These are phyloP conservation scores for Epicoccum sorghinum DNA, from an alignment of 2,329 filamentous ascomycete genomes.

Conservation along the genomic window DNA sequence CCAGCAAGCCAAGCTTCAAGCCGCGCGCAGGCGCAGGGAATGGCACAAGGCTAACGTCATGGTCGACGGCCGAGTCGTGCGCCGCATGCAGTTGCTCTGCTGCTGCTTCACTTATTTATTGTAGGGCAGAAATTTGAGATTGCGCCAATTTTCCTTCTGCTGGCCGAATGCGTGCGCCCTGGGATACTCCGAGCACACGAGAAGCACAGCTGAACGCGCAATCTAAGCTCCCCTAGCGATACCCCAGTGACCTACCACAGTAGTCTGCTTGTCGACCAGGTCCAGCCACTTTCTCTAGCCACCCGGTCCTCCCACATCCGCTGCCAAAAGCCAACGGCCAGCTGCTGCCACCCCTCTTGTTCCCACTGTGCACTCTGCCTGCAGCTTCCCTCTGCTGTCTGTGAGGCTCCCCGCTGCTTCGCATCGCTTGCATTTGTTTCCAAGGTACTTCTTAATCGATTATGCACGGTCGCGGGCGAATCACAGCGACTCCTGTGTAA, in stretches of 20 bases:
- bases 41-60: background rate
- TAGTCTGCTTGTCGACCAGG: background rate
- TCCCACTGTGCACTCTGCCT: background rate
- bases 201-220: conserved; percentile 1
- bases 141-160: background rate
- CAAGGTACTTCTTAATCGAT: conserved; percentile 16
- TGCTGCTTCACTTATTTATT: too few species aligned
- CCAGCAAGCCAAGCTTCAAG: background rate
- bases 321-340: background rate
- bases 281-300: conserved; percentile 15
- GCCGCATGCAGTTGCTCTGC: background rate
- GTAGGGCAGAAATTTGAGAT: too few species aligned
- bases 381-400: background rate
- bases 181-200: background rate
- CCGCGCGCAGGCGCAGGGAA: background rate
- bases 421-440: background rate
- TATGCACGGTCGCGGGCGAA: conserved; percentile 12
- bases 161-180: background rate
- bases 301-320: conserved; percentile 10
- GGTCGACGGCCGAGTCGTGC: background rate
- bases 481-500: conserved; percentile 10
- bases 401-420: background rate
- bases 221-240: background rate
- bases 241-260: background rate
- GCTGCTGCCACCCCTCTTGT: conserved; percentile 4